phyloP scores from a whole-genome alignment of 176 grass and related monocot genomes.

The Carex parvula region DNA sequence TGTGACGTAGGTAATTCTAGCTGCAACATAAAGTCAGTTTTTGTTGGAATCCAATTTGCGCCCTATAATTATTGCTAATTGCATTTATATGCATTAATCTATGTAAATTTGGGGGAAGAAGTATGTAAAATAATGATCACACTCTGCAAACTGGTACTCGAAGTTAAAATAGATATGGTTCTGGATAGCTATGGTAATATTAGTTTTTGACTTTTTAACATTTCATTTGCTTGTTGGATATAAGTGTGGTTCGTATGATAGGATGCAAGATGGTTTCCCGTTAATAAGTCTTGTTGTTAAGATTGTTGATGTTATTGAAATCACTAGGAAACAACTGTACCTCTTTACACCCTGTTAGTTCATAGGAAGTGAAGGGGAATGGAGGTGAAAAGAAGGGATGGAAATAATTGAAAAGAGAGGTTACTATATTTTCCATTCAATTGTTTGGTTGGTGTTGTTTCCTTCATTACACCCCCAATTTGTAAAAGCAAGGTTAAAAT shows the following conservation, averaged over 20 bases:
- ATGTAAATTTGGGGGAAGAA: not conserved
- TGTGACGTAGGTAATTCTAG: not conserved
- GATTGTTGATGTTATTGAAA: not conserved
- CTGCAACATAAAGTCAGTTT: not conserved
- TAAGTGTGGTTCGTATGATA: slow-evolving; percentile 1
- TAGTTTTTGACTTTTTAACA: not conserved
- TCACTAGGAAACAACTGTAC: not conserved
- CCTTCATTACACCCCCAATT: not conserved
- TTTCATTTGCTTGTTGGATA: not conserved
- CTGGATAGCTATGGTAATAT: not conserved
- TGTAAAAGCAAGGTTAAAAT: not conserved
- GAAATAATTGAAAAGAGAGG: not conserved
- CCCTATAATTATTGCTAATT: not conserved
- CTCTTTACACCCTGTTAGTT: not conserved
- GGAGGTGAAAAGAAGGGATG: not conserved
- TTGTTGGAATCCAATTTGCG: not conserved
- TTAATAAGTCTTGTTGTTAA: not conserved
- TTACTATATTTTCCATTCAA: not conserved
- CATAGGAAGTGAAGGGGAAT: not conserved
- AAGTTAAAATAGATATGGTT: not conserved
- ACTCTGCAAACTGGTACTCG: not conserved
- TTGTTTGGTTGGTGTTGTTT: not conserved
- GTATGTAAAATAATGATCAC: not conserved
- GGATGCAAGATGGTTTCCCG: not conserved
- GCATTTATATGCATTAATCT: not conserved